Conservation (phyloP, 371 early-diverging fungal species). For the Rhizopus sp. region DNA sequence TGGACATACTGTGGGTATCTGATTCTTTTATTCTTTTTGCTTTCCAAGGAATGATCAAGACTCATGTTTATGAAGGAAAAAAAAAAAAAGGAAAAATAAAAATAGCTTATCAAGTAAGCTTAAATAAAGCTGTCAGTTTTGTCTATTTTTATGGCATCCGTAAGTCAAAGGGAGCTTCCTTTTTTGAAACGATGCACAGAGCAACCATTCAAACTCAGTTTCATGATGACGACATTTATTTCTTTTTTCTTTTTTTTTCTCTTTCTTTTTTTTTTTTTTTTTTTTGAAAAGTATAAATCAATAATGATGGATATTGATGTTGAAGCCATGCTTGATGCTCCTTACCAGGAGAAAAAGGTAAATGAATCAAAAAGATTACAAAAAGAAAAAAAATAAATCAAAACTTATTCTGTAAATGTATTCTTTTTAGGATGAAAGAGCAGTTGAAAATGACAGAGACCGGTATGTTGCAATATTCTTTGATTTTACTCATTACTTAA, state of each 20-base stretch:
- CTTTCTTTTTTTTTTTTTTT: not conserved
- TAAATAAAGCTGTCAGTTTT: too few relatives aligned
- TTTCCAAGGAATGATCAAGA: too few relatives aligned
- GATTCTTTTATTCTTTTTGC: too few relatives aligned
- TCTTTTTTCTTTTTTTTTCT: not conserved
- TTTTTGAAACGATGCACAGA: too few relatives aligned
- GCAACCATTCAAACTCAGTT: too few relatives aligned
- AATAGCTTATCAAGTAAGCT: too few relatives aligned
- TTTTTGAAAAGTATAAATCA: not conserved
- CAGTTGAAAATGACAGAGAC: conserved; percentile 19
- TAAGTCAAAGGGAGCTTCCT: too few relatives aligned
- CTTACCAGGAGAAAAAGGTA: conserved; percentile 70
- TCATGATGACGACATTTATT: not conserved
- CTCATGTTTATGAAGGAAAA: too few relatives aligned
- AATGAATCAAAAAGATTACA: not conserved
- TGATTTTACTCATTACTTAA: not conserved
- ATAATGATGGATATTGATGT: conserved; percentile 62
- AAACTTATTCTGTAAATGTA: conserved; percentile 2
- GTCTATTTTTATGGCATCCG: too few relatives aligned
- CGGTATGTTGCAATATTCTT: not conserved
- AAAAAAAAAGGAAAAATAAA: too few relatives aligned
- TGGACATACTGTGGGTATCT: too few relatives aligned
- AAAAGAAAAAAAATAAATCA: conserved; percentile 1
- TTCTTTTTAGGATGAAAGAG: conserved; percentile 13
- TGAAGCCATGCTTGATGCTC: conserved; percentile 88